Evolutionary conservation across 2,329 filamentous ascomycete species (phyloP), one percentile per base, ranked within the genome.

Genomic region (Coniochaeta sp.): DNA sequence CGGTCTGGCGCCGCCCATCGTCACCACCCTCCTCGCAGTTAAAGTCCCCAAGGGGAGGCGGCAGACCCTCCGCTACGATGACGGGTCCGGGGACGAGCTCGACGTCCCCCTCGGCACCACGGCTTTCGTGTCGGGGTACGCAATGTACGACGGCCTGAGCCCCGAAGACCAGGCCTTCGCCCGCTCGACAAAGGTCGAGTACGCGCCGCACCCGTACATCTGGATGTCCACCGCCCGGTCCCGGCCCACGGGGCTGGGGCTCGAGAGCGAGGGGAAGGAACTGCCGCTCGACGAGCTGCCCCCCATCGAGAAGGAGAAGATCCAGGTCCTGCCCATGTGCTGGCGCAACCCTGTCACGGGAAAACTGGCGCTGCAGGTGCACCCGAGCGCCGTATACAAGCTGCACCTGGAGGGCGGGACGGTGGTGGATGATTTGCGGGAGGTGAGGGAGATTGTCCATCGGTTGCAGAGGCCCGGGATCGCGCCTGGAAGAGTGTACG

Each of bases 151-250:
- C 48, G 63, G 76, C 12, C 75, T 92, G 9, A 83, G 79, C 13
- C 73, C 79, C 1, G 75, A 77, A 40, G 85, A 90, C 60, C 79
- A 88, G 65, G 75, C 77, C 42, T 87, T 91, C 58, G 86, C 76
- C 1, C 77, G 82, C 49, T 79, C 74, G 5, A 85, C 85, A 18
- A 80, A 75, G 53, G 78, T 89, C 45, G 86, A 91, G 67, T 91
- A 91, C 62, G 86, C 87, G 0, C 77, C 87, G 3, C 87, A 91
- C 59, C 87, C 87, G 5, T 91, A 91, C 66, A 81, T 91, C 55
- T 92, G 87, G 87, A 91, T 91, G 85, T 82, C 77, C 53, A 65
- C 73, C 22, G 85, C 87, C 45, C 81, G 79, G 59, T 84, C 85
- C 32, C 80, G 79, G 14, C 72, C 85, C 6, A 81, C 83, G 49